Base-by-base conservation (phyloP, 306 rosid genomes). In the Citrullus colocynthis region DNA sequence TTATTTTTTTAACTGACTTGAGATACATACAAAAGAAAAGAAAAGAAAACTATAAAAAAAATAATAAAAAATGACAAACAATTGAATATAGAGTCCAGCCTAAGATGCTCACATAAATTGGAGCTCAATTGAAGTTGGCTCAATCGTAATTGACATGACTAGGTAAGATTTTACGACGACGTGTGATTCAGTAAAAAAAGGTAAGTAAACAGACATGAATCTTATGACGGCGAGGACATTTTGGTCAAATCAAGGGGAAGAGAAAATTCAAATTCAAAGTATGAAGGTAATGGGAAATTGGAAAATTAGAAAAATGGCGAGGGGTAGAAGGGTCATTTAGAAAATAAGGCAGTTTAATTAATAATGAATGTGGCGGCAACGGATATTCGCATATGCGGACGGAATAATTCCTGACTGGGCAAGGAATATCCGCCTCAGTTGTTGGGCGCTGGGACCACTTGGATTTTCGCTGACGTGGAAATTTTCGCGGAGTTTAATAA, bases 321-420 rank as follows among this genome's bases (percentile, higher is more conserved):
- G 58, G 58, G 76, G 58, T 44, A 71, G 7, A 24, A 28, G 1
- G 20, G 72, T 16, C 5, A 64, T 36, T 63, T 6, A 1, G 1
- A 18, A 64, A 64, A 36, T 63, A 14, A 9, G 61, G 12, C 30
- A 8, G 30, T 56, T 48, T 14, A 72, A 49, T 72, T 45, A 71
- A 30, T 44, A 69, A 2, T 51, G 54, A 67, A 49, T 16, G 0
- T 49, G 59, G 76, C 76, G 59, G 76, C 76, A 80, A 76, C 20
- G 81, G 7, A 88, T 91, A 93, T 93, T 84, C 95, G 95, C 79
- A 93, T 91, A 87, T 86, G 78, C 86, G 28, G 28, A 58, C 7
- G 49, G 90, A 57, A 88, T 91, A 73, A 88, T 93, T 20, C 96
- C 83, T 6, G 51, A 20, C 39, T 24, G 12, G 76, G 65, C 59